A percentile compares a stretch with the other conserved stretches of the same genome.
Conservation (phyloP, 495 filamentous ascomycete species). For the Penicillium paxilli region DNA sequence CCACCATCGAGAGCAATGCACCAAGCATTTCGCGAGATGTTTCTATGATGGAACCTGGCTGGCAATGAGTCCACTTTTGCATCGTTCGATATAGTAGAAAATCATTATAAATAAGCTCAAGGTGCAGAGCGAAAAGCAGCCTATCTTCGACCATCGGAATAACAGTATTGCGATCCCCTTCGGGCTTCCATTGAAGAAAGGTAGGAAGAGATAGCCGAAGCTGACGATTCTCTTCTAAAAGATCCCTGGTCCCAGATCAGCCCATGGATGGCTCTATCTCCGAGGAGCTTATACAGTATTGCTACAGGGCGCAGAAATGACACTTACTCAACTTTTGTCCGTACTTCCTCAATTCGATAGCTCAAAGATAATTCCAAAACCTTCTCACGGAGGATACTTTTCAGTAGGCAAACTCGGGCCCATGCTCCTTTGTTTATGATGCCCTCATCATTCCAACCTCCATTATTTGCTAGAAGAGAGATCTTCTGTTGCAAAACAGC, state of each 20-base stretch:
- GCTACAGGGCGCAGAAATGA: no score
- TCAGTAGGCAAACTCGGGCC: slow-evolving; percentile 42
- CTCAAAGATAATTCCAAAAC: slow-evolving; percentile 56
- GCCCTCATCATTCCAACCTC: slow-evolving; percentile 48
- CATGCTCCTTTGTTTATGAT: slow-evolving; percentile 29
- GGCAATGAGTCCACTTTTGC: slow-evolving; percentile 38
- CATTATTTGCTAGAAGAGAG: slow-evolving; percentile 37
- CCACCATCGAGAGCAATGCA: slow-evolving; percentile 32
- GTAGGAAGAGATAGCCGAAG: slow-evolving; percentile 12
- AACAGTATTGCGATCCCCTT: background rate
- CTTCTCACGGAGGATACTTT: slow-evolving; percentile 49
- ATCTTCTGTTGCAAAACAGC: slow-evolving; percentile 34
- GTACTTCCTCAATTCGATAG: slow-evolving; percentile 20
- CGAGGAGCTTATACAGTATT: no score
- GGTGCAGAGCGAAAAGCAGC: slow-evolving; percentile 24
- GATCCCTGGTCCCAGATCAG: slow-evolving; percentile 5
- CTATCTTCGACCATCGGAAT: slow-evolving; percentile 4
- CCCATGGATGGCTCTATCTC: no score
- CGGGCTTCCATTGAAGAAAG: slow-evolving; percentile 20
- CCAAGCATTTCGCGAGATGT: slow-evolving; percentile 48
- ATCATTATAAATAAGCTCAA: slow-evolving; percentile 51
- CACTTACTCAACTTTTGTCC: slow-evolving; percentile 21
- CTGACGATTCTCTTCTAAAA: slow-evolving; percentile 11
- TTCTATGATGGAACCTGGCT: slow-evolving; percentile 44
- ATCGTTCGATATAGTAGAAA: slow-evolving; percentile 55